Evolutionary conservation across 2,329 filamentous ascomycete species (phyloP).

Genomic region (Alternaria rosae): DNA sequence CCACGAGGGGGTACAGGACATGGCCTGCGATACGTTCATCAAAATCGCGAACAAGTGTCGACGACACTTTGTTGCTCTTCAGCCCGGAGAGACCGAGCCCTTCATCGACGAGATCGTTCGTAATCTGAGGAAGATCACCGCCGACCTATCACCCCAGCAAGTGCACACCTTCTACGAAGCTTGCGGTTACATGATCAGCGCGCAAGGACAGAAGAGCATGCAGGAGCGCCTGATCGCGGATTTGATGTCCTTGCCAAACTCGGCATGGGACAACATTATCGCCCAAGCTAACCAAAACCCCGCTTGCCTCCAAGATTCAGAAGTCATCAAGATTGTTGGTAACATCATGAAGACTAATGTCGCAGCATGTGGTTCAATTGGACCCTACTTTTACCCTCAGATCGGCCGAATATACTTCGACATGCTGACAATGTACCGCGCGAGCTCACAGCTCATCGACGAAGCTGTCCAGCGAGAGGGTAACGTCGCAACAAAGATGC

Average conservation of each 20-base stretch:
- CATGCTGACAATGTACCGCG: constrained; percentile 99
- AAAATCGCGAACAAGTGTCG: constrained; percentile 99
- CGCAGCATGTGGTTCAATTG: constrained; percentile 95
- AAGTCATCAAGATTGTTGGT: constrained; percentile 97
- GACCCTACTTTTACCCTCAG: constrained; percentile 96
- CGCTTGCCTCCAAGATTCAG: constrained; percentile 83
- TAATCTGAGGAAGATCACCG: constrained; percentile 94
- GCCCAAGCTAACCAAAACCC: constrained; percentile 84
- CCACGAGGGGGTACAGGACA: constrained; percentile 98
- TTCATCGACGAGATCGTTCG: constrained; percentile 99
- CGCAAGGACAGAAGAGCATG: constrained; percentile 91
- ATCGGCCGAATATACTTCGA: constrained; percentile 97
- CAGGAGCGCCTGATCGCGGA: constrained; percentile 92
- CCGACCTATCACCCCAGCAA: constrained; percentile 93
- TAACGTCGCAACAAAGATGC: constrained; percentile 97
- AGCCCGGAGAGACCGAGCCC: constrained; percentile 91
- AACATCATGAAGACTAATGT: constrained; percentile 99
- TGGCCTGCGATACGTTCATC: constrained; percentile 99
- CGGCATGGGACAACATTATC: constrained; percentile 96
- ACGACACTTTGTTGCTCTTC: constrained; percentile 93
- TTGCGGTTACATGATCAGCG: constrained; percentile 98
- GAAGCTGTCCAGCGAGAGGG: constrained; percentile 87
- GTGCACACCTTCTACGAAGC: constrained; percentile 99
- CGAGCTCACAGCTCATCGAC: constrained; percentile 95
- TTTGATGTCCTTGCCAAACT: constrained; percentile 91